Conservation (phyloP, 305 asterid species). For the Fraxinus albicans region DNA sequence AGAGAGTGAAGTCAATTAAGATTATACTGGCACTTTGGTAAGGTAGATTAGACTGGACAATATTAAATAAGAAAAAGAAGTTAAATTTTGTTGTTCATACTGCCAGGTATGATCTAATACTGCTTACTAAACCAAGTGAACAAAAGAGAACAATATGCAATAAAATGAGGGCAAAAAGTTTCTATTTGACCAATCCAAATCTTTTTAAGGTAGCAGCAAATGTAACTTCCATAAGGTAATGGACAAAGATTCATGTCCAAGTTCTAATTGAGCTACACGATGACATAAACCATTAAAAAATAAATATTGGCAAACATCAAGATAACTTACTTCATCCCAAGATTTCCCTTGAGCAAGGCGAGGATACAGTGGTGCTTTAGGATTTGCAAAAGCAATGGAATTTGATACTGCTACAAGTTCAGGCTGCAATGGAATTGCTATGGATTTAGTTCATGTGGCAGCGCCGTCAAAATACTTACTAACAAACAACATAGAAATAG, state of each 20-base stretch:
- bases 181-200: not conserved
- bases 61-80: not conserved
- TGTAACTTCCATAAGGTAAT: not conserved
- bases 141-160: not conserved
- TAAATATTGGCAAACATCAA: not conserved
- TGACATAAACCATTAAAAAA: not conserved
- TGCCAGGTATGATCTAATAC: not conserved
- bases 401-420: constrained; percentile 69
- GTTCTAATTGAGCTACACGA: not conserved
- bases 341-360: constrained; percentile 90
- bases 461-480: not conserved
- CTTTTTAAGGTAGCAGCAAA: not conserved
- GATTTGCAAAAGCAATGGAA: constrained; percentile 67
- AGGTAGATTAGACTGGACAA: not conserved
- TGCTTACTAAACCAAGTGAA: not conserved
- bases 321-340: constrained; percentile 78
- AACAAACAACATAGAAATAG: not conserved
- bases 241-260: not conserved
- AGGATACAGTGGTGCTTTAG: constrained; percentile 84
- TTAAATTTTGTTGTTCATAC: not conserved
- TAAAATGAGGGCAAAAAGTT: not conserved
- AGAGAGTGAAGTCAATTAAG: not conserved
- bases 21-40: not conserved
- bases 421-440: constrained; percentile 60
- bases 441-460: constrained; percentile 19